Conservation (phyloP, 441 rosid species). For the Brassica hybrid region DNA sequence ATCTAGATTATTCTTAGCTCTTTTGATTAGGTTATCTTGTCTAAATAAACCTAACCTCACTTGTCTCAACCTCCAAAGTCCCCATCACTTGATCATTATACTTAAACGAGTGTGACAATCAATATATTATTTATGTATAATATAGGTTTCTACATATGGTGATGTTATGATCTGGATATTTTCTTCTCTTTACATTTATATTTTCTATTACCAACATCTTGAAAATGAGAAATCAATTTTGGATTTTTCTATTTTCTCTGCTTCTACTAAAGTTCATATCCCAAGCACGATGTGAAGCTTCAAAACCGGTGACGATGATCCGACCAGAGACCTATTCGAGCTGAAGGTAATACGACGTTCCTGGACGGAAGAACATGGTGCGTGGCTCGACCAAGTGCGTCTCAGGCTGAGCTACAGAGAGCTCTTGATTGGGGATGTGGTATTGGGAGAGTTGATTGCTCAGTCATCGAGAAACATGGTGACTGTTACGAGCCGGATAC, state of each 20-base stretch:
- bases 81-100: constrained; percentile 19
- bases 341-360: constrained; percentile 90
- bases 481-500: too few species aligned
- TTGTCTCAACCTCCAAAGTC: constrained; percentile 15
- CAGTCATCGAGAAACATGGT: too few species aligned
- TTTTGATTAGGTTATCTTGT: constrained; percentile 19
- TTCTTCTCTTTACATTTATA: too few species aligned
- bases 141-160: too few species aligned
- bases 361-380: constrained; percentile 75
- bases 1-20: too few species aligned
- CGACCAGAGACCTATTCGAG: constrained; percentile 47
- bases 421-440: too few species aligned
- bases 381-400: constrained; percentile 56
- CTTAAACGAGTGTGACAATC: neutral
- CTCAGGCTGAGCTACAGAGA: too few species aligned
- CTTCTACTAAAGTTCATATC: constrained; percentile 21
- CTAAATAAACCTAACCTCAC: constrained; percentile 2
- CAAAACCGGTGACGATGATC: constrained; percentile 48
- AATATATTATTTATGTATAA: neutral
- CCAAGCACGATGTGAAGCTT: constrained; percentile 39
- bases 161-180: too few species aligned
- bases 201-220: too few species aligned
- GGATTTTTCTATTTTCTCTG: constrained; percentile 18
- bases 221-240: too few species aligned
- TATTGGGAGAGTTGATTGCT: too few species aligned